phyloP scores from a whole-genome alignment of 2,329 filamentous ascomycete species.

The Zasmidium angulare region DNA sequence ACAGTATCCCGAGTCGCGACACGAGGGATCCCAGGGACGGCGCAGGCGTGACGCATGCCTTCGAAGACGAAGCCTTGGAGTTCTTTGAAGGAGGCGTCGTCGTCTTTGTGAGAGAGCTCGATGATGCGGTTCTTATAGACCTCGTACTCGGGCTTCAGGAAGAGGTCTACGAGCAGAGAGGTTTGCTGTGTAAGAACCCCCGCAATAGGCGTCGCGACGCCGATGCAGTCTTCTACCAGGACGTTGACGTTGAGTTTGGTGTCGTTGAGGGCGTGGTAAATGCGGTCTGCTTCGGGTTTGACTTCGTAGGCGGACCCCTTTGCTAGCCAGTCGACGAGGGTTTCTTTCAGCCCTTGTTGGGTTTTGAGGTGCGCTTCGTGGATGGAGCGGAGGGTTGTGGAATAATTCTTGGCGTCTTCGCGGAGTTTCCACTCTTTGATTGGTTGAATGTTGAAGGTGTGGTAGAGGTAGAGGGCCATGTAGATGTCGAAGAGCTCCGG shows the following conservation, averaged over 20 bases:
- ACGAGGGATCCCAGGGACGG: slow-evolving; percentile 54
- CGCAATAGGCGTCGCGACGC: slow-evolving; percentile 51
- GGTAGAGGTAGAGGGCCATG: slow-evolving; percentile 51
- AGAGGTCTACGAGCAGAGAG: slow-evolving; percentile 54
- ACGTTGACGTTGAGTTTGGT: slow-evolving; percentile 50
- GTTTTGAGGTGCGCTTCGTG: slow-evolving; percentile 49
- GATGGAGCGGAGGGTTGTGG: slow-evolving; percentile 40
- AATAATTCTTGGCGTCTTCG: slow-evolving; percentile 41
- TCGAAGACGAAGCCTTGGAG: slow-evolving; percentile 56
- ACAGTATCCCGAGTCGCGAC: slow-evolving; percentile 46
- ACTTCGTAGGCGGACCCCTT: slow-evolving; percentile 53
- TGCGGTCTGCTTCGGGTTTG: slow-evolving; percentile 50
- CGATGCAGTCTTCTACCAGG: slow-evolving; percentile 52
- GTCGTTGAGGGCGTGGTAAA: slow-evolving; percentile 52
- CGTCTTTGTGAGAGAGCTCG: slow-evolving; percentile 48
- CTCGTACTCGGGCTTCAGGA: slow-evolving; percentile 51
- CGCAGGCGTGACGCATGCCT: slow-evolving; percentile 55
- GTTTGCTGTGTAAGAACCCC: slow-evolving; percentile 55
- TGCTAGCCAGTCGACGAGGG: slow-evolving; percentile 48
- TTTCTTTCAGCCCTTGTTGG: slow-evolving; percentile 44
- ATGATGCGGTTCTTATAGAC: slow-evolving; percentile 53
- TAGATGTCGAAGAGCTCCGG: slow-evolving; percentile 49
- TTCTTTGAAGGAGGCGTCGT: slow-evolving; percentile 44
- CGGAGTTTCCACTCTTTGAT: slow-evolving; percentile 50
- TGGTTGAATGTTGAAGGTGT: slow-evolving; percentile 55